Conservation (phyloP, 2,329 filamentous ascomycete genomes). For the Microcyclospora tardicrescens region DNA sequence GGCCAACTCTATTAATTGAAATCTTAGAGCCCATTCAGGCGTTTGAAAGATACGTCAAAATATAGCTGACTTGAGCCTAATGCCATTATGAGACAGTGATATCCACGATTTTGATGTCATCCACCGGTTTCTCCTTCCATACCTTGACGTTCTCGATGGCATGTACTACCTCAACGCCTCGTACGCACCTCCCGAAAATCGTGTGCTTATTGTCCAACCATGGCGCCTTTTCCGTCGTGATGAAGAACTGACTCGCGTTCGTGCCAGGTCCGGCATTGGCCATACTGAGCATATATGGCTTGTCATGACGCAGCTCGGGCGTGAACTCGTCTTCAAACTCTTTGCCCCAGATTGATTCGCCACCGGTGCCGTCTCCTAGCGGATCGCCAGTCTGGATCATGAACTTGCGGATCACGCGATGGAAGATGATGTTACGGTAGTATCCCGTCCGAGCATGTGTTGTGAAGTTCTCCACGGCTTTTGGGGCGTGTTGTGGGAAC, state of each 20-base stretch:
- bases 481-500: conserved; percentile 85
- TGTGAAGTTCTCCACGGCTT: conserved; percentile 93
- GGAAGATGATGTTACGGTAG: conserved; percentile 96
- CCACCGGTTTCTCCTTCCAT: conserved; percentile 83
- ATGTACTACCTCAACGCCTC: conserved; percentile 87
- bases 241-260: conserved; percentile 95
- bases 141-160: conserved; percentile 86
- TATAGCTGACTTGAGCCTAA: no score
- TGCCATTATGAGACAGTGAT: conserved; percentile 35
- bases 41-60: no score
- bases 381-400: conserved; percentile 93
- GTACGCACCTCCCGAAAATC: conserved; percentile 80
- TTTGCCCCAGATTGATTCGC: conserved; percentile 83
- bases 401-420: conserved; percentile 92
- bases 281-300: conserved; percentile 94
- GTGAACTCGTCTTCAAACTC: conserved; percentile 93
- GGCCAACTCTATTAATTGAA: no score
- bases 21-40: no score
- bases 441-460: conserved; percentile 82
- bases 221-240: conserved; percentile 92
- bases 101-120: conserved; percentile 94
- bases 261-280: conserved; percentile 92
- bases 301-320: conserved; percentile 71
- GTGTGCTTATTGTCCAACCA: conserved; percentile 97
- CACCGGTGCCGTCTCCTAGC: conserved; percentile 75